Evolutionary conservation across 2,329 filamentous ascomycete genomes (phyloP), one percentile per base, ranked within the genome.

Genomic region (Macroventuria anomochaeta): DNA sequence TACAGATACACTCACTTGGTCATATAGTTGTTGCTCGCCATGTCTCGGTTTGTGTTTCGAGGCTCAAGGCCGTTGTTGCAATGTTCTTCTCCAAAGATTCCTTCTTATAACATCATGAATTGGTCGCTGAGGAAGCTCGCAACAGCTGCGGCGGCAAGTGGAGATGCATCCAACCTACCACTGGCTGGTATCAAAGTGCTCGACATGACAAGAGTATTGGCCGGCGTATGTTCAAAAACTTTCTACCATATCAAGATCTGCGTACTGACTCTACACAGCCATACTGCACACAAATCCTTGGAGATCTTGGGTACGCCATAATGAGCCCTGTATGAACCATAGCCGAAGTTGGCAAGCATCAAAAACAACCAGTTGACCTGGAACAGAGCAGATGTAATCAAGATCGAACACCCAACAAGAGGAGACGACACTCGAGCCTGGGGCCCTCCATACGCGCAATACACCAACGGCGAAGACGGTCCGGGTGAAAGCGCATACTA

Each of bases 401-500:
- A 99, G 76, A 85, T 99, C 57, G 95, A 99, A 76, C 95, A 99
- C 75, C 95, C 95, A 3, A 86, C 55, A 40, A 55, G 71, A 58
- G 71, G 71, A 63, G 95, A 99, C 72, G 95, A 99, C 72, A 99
- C 95, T 8, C 82, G 95, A 67, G 93, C 93, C 43, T 99, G 95
- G 95, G 95, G 95, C 0, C 95, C 95, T 20, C 95, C 95, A 1
- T 99, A 95, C 73, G 95, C 95, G 7, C 80, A 85, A 44, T 96
- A 96, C 72, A 84, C 82, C 57, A 73, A 85, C 26, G 83, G 63
- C 73, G 80, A 65, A 31, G 72, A 77, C 36, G 89, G 91, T 0
- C 88, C 90, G 0, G 95, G 95, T 20, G 95, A 99, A 75, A 95
- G 91, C 58, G 95, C 95, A 8, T 99, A 99, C 73, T 99, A 96